Evolutionary conservation across 2,329 filamentous ascomycete genomes (phyloP), one percentile per base, ranked within the genome.

Genomic region (Calcarisporium arbuscula): DNA sequence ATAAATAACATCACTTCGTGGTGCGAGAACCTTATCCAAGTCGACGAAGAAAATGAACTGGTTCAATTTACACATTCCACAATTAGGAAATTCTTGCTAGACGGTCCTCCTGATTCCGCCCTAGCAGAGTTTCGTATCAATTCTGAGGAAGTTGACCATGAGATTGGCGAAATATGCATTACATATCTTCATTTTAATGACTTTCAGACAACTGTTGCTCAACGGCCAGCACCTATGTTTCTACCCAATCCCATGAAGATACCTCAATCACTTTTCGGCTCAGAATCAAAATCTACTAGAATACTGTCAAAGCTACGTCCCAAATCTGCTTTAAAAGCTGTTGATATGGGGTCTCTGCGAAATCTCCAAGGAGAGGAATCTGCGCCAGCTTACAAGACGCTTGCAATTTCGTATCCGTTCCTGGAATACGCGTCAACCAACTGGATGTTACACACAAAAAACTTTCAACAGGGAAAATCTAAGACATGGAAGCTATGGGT

Each of bases 161-260:
- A 47, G 6, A 35, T 57, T 26, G 58, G 58, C 4, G 53, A 61
- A 20, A 51, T 60, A 28, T 64, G 61, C 39, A 28, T 62, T 11
- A 60, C 58, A 0, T 67, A 65, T 39, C 53, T 66, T 14, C 42
- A 55, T 8, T 61, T 61, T 32, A 56, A 51, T 23, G 57, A 64
- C 27, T 65, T 65, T 25, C 51, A 62, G 32, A 54, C 47, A 3
- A 43, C 53, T 7, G 4, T 58, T 12, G 38, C 36, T 11, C 21
- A 19, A 18, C 23, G 33, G 22, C 12, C 14, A 3, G 28, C n/a
- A 18, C 33, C 35, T 8, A n/a, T n/a, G n/a, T n/a, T 26, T 34
- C 8, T 19, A 21, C 11, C 35, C n/a, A 14, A 29, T 34, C 30
- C 3, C 30, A 30, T 11, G 18, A 15, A 30, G 19, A 23, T 30